Evolutionary conservation across 441 rosid species (phyloP), one percentile per base, ranked within the genome.

Genomic region (Jatropha podagrica): DNA sequence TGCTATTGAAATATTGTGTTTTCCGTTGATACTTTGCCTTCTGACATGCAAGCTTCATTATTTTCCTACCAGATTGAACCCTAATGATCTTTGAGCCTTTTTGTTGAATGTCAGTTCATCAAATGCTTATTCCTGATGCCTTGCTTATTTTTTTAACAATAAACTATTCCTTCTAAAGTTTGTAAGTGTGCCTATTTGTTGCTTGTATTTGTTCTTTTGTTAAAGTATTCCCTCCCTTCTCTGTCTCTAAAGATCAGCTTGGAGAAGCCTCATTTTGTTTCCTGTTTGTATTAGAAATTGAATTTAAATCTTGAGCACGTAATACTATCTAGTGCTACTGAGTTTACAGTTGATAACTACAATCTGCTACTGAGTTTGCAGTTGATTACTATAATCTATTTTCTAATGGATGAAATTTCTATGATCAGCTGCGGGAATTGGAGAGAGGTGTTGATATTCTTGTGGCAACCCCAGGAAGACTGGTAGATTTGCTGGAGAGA

Each of bases 401-500:
- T 44, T 69, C 2, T 14, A 12, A 63, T 15, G 44, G 52, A 37
- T 77, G 20, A 73, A n/a, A 51, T 74, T 68, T 85, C 41, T 77
- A 62, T 87, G 68, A 54, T 65, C 90, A 93, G 97, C 78, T 93
- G 64, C 90, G 94, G 74, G 97, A 93, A 77, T 85, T 95, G 78
- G 97, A 95, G 79, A 89, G 97, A 71, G 98, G 98, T 62, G 98
- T 92, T 52, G 98, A 95, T 84, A 95, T 95, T 84, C 93, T 95
- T 71, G 98, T 95, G 71, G 98, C 98, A 54, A 95, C 98, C 68
- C 98, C 98, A 48, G 97, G 97, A 79, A 83, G 98, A 78, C 82
- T 95, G 86, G 97, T 92, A 15, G 98, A 95, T 81, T 80, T 95
- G 86, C 84, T 95, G 60, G 98, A 95, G 91, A 90, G 98, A 77